Base-by-base conservation (phyloP, 2,329 filamentous ascomycete species). In the Sclerotinia spermophila region DNA sequence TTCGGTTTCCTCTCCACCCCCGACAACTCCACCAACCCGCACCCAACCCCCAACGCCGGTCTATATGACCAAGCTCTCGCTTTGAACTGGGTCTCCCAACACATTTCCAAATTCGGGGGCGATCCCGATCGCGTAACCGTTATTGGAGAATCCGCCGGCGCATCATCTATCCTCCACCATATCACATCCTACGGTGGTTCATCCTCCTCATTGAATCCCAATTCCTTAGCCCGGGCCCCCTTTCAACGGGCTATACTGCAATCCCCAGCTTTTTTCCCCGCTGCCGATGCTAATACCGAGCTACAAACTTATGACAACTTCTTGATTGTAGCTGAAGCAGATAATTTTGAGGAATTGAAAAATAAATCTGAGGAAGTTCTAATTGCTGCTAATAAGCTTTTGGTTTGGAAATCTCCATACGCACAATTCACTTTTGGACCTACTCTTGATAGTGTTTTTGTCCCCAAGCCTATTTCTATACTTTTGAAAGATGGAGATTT, bases 1-100 rank as follows among this genome's bases (percentile, higher is more conserved):
- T 82, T 92, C 76, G 92, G 92, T 0, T 93, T 94, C 79, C 79
- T 92, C 58, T 84, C 86, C 30, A 88, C 86, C 88, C 80, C 80
- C 10, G 74, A 85, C 69, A 82, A 86, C n/a, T 81, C 83, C 1
- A 79, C 79, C 19, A 74, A 86, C 68, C 75, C 86, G 53, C 80
- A 88, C 65, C 92, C 92, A 92, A 73, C 53, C 4, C 17, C 53
- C 10, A 92, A 92, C 72, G 80, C 89, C 15, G 90, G 90, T 1
- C 79, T 91, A 60, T 82, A 83, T 72, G 89, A 91, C 75, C 88
- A 90, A 79, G 82, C 85, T 72, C 76, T 84, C 35, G 83, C 86
- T 15, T 80, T 90, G 5, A 53, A 45, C 24, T 91, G 88, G 88
- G 83, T 90, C 55, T 81, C 83, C 71, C 84, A 86, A 72, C 87